A percentile compares a stretch with the other conserved stretches of the same genome.
Evolutionary conservation across 73 alveolate genomes (phyloP).

Genomic region (Breviolum minutum): DNA sequence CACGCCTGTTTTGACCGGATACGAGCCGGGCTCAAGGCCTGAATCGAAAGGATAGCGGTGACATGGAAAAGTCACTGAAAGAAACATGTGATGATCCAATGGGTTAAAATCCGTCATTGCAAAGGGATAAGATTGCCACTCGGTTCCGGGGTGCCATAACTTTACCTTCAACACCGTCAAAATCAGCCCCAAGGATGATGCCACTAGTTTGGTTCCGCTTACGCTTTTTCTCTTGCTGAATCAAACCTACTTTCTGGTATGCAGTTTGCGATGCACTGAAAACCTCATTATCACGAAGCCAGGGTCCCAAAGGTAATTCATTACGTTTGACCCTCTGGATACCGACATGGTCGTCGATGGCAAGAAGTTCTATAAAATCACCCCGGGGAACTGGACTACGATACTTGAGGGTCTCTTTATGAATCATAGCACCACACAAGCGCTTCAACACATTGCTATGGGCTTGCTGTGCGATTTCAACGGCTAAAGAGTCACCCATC

Average conservation of each 20-base stretch:
- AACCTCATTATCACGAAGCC: background rate
- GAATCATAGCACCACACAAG: background rate
- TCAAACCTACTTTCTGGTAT: background rate
- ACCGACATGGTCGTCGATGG: background rate
- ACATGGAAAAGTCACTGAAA: too few relatives aligned
- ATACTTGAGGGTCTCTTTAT: background rate
- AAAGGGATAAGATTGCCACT: background rate
- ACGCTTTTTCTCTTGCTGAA: background rate
- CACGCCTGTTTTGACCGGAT: too few relatives aligned
- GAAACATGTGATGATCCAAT: too few relatives aligned
- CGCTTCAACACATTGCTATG: background rate
- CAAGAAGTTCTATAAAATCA: background rate
- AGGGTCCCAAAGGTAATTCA: too few relatives aligned
- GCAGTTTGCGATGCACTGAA: background rate
- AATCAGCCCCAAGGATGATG: conserved; percentile 2
- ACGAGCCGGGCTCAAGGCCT: too few relatives aligned
- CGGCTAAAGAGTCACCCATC: conserved; percentile 13
- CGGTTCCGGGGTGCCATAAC: conserved; percentile 4
- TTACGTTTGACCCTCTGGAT: background rate
- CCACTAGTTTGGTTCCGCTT: background rate
- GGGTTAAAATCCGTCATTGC: too few relatives aligned
- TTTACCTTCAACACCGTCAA: background rate
- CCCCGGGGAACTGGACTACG: background rate
- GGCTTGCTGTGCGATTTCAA: background rate
- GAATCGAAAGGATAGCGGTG: too few relatives aligned